These are phyloP conservation scores for Astrephomene gubernaculifera DNA, from an alignment of 139 green algal species.

Conservation along the genomic window DNA sequence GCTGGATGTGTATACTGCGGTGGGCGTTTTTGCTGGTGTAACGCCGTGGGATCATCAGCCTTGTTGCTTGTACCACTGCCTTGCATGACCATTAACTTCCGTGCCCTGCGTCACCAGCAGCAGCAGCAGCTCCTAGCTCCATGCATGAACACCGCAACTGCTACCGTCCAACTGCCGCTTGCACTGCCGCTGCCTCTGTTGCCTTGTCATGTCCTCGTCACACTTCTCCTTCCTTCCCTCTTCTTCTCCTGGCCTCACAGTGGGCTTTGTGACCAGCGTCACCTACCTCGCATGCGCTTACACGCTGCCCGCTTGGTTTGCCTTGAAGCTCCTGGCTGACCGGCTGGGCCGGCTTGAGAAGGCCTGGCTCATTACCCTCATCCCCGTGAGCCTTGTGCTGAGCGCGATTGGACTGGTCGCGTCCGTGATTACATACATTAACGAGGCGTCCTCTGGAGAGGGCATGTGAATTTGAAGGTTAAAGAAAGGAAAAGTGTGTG, in stretches of 20 bases:
- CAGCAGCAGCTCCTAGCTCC: too few relatives aligned
- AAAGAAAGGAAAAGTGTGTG: too few relatives aligned
- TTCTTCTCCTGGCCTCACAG: background rate
- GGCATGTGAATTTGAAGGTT: slow-evolving; percentile 27
- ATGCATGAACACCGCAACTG: too few relatives aligned
- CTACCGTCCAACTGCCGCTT: too few relatives aligned
- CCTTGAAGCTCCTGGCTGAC: slow-evolving; percentile 45
- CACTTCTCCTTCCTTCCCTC: background rate
- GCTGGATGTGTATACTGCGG: background rate
- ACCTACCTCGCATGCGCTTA: slow-evolving; percentile 72
- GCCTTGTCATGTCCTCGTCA: too few relatives aligned
- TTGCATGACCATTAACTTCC: too few relatives aligned
- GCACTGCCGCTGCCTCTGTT: too few relatives aligned
- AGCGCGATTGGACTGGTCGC: slow-evolving; percentile 42
- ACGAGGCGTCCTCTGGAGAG: slow-evolving; percentile 27
- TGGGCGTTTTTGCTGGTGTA: too few relatives aligned
- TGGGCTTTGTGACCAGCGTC: slow-evolving; percentile 62
- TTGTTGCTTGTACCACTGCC: too few relatives aligned
- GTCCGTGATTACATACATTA: slow-evolving; percentile 49
- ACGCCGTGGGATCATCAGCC: too few relatives aligned
- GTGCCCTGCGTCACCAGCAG: too few relatives aligned
- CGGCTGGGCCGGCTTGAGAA: slow-evolving; percentile 33
- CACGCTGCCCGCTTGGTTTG: slow-evolving; percentile 64
- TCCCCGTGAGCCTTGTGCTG: slow-evolving; percentile 43
- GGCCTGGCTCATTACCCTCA: slow-evolving; percentile 35